Percentiles rank a stretch among this genome's conserved stretches.
These are phyloP conservation scores for Leucosporidium creatinivorum DNA, from an alignment of 768 basidiomycete genomes.

Conservation along the genomic window DNA sequence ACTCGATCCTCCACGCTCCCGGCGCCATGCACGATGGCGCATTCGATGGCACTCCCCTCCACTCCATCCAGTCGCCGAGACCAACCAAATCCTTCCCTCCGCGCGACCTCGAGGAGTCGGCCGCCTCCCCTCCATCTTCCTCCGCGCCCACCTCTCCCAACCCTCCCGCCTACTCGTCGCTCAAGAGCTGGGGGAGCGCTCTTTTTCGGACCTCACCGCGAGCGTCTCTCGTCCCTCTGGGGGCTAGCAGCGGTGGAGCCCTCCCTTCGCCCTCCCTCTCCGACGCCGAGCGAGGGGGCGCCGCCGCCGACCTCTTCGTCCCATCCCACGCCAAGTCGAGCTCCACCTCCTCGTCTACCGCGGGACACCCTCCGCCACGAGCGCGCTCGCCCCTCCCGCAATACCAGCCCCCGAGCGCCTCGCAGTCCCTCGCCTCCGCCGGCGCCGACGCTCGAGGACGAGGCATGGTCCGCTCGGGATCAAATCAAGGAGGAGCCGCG, in stretches of 20 bases:
- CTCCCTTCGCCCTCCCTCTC: neutral
- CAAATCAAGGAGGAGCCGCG: neutral
- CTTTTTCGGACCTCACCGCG: slow-evolving; percentile 25
- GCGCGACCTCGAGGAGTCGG: neutral
- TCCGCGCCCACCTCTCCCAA: slow-evolving; percentile 18
- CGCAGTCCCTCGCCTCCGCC: neutral
- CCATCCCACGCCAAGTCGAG: no score
- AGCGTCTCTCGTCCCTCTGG: neutral
- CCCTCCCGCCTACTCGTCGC: slow-evolving; percentile 30
- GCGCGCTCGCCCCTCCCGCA: no score
- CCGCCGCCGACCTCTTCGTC: no score
- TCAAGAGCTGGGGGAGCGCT: slow-evolving; percentile 27
- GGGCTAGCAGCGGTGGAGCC: neutral
- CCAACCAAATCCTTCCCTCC: neutral
- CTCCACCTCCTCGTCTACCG: no score
- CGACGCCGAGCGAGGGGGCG: neutral
- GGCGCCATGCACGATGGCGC: slow-evolving; percentile 31
- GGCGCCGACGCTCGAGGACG: neutral
- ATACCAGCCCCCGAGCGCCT: no score
- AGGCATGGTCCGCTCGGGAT: neutral
- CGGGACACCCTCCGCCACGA: no score
- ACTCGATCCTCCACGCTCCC: slow-evolving; percentile 31
- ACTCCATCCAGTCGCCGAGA: slow-evolving; percentile 16
- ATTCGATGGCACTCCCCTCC: slow-evolving; percentile 27
- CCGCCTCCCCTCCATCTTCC: neutral